phyloP scores from a whole-genome alignment of 176 grass and related monocot species.

The Zea mays region DNA sequence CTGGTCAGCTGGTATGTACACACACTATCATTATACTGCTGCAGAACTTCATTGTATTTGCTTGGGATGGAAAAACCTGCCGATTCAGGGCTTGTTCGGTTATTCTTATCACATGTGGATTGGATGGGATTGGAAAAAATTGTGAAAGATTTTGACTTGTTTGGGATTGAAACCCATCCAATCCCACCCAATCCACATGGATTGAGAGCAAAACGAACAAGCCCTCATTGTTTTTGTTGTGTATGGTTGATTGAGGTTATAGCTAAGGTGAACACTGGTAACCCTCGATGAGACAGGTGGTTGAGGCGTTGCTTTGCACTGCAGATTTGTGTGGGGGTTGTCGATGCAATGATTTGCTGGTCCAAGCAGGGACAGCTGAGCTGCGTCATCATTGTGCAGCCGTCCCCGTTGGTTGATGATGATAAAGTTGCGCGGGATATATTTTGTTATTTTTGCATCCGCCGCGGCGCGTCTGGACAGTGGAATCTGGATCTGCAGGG shows the following conservation, averaged over 20 bases:
- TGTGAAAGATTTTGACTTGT: no score
- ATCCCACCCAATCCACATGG: no score
- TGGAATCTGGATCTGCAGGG: background rate
- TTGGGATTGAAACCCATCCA: no score
- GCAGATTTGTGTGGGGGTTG: background rate
- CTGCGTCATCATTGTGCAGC: background rate
- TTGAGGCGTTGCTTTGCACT: background rate
- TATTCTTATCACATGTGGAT: no score
- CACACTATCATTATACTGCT: background rate
- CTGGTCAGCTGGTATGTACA: conserved; percentile 17
- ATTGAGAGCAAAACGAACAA: no score
- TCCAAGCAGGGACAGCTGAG: background rate
- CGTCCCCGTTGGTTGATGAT: background rate
- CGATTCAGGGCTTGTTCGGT: no score
- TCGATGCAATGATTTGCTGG: background rate
- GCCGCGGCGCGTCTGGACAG: background rate
- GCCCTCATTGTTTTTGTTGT: background rate
- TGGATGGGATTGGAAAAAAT: no score
- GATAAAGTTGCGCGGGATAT: background rate
- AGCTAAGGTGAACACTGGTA: background rate
- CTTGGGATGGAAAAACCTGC: background rate
- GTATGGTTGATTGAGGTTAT: background rate
- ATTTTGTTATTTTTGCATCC: background rate
- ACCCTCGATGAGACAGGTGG: background rate
- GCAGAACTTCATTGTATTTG: conserved; percentile 4